Evolutionary conservation across 306 rosid species (phyloP), one percentile per base, ranked within the genome.

Genomic region (Crotalaria pallida): DNA sequence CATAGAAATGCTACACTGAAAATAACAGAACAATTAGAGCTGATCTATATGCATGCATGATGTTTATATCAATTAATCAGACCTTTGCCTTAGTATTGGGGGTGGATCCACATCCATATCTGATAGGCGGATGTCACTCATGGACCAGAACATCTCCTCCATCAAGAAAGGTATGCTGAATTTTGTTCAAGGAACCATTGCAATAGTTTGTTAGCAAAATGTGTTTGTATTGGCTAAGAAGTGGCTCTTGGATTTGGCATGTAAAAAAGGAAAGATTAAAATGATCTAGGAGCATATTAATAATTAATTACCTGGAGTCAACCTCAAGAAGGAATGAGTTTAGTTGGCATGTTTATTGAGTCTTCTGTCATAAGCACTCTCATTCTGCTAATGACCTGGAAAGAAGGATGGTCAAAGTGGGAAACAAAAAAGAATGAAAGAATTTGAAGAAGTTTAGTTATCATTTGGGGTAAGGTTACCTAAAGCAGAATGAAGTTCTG

Each of bases 1-100:
- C 97, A 95, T 95, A 97, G 97, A 95, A 31, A 91, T 91, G 80
- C 96, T 89, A 86, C 97, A 91, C 96, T 95, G 92, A 89, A 91
- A 78, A 69, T 45, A 72, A 72, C 67, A 76, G 4, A 52, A 50
- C 33, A 69, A 55, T 44, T 65, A 9, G 22, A 65, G 69, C 67
- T 65, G 71, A 72, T 71, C 33, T 7, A 33, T 38, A 61, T 45
- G 47, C 43, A 60, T 26, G 17, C 33, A 65, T 41, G 27, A 22
- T 11, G 58, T 24, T 34, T 34, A 34, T 34, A 34, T 10, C 40
- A 7, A 7, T 34, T 34, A 38, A 38, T 38, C 44, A 38, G 36
- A 31, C 36, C 36, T 31, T 31, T 31, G 36, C 8, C 36, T 31
- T 6, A 31, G 36, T 4, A 31, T 31, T 31, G 36, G 36, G 7